Percentiles rank a stretch among this genome's conserved stretches.
phyloP scores from a whole-genome alignment of 164 flowering plant genomes.

The Tetrastigma voinierianum region DNA sequence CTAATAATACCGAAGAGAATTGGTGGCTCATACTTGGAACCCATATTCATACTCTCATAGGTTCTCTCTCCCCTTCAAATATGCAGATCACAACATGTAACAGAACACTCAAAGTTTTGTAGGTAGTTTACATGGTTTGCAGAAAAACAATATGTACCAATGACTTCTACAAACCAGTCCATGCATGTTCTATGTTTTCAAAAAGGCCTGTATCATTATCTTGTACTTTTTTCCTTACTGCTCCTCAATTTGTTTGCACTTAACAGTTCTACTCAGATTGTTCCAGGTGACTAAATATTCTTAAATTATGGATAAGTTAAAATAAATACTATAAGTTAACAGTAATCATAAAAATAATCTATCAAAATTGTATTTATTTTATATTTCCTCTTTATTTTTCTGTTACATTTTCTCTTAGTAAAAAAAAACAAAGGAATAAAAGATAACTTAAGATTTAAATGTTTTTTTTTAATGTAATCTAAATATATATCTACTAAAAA shows the following conservation, averaged over 20 bases:
- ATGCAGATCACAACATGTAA: constrained; percentile 15
- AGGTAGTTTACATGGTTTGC: constrained; percentile 2
- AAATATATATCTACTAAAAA: no score
- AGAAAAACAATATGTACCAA: constrained; percentile 6
- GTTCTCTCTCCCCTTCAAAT: not conserved
- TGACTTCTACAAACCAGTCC: constrained; percentile 10
- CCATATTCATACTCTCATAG: not conserved
- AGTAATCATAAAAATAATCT: no score
- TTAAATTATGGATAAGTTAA: no score
- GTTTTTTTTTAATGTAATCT: no score
- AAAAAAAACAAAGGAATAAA: no score
- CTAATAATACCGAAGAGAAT: not conserved
- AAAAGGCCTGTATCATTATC: constrained; percentile 14
- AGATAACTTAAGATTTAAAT: no score
- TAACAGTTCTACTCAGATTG: no score
- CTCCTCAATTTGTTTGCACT: not conserved
- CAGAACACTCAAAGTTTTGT: constrained; percentile 22
- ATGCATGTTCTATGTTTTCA: constrained; percentile 2
- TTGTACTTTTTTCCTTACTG: not conserved
- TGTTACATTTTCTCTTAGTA: no score
- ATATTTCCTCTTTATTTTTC: no score
- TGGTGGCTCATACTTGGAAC: not conserved
- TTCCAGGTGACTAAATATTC: no score
- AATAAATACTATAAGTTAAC: no score
- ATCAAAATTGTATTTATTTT: no score